A percentile compares a stretch with the other conserved stretches of the same genome.
phyloP scores from a whole-genome alignment of 306 rosid genomes.

The Cicer chorassanicum region DNA sequence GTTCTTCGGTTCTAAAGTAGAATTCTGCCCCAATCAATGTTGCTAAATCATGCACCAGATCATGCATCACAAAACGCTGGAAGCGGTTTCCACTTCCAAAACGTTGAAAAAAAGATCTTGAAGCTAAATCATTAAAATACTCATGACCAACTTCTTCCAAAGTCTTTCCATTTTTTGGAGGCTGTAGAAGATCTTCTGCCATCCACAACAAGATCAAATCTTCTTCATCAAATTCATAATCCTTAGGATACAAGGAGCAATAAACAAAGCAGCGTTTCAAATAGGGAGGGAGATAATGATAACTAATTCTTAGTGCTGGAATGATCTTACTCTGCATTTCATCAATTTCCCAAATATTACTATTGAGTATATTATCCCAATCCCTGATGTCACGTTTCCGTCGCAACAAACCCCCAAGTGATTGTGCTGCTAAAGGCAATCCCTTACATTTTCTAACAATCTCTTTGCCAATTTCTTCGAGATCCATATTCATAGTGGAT shows the following conservation, averaged over 20 bases:
- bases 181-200: slow-evolving; percentile 42
- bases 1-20: background rate
- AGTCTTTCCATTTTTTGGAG: background rate
- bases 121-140: slow-evolving; percentile 24
- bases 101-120: slow-evolving; percentile 42
- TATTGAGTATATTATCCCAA: slow-evolving; percentile 31
- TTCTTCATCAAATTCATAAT: background rate
- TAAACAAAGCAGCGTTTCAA: slow-evolving; percentile 31
- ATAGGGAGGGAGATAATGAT: slow-evolving; percentile 37
- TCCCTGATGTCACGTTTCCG: background rate
- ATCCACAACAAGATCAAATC: slow-evolving; percentile 39
- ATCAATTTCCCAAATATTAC: slow-evolving; percentile 20
- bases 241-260: slow-evolving; percentile 12
- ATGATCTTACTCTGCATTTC: slow-evolving; percentile 4
- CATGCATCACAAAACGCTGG: slow-evolving; percentile 15
- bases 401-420: slow-evolving; percentile 36
- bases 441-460: slow-evolving; percentile 42
- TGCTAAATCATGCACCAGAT: slow-evolving; percentile 19
- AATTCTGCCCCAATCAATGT: background rate
- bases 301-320: slow-evolving; percentile 40
- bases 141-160: slow-evolving; percentile 34
- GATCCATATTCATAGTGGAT: background rate
- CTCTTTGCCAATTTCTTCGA: background rate
- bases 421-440: slow-evolving; percentile 43
- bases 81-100: no score